Conservation (phyloP, 176 grass and related monocot species). For the Miscanthus lutarioriparius region DNA sequence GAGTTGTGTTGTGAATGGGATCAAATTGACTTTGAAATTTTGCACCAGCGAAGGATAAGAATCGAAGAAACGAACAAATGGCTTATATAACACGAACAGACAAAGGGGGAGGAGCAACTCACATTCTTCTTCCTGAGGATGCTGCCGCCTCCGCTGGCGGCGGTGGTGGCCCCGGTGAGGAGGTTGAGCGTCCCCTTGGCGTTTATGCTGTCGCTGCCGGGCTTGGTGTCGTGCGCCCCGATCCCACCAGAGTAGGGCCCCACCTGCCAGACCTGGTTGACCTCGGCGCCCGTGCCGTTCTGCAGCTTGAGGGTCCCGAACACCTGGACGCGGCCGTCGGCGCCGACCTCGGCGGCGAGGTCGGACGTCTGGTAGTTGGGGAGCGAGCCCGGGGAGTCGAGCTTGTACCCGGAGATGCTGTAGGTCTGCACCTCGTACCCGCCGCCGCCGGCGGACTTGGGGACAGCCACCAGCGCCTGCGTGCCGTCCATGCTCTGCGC, state of each 20-base stretch:
- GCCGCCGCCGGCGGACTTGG: neutral
- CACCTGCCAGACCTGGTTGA: constrained; percentile 88
- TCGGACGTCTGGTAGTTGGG: constrained; percentile 37
- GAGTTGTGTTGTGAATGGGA: neutral
- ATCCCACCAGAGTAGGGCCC: neutral
- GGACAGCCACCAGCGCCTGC: constrained; percentile 62
- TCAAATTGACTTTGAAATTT: neutral
- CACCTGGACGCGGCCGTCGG: constrained; percentile 48
- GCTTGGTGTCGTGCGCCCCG: no score
- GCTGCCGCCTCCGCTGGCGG: constrained; percentile 26
- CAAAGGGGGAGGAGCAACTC: constrained; percentile 16
- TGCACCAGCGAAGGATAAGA: neutral
- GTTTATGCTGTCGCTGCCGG: constrained; percentile 25
- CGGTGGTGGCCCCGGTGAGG: constrained; percentile 41
- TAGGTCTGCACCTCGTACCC: constrained; percentile 60
- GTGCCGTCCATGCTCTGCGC: constrained; percentile 35
- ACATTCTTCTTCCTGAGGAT: constrained; percentile 57
- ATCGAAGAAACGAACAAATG: neutral
- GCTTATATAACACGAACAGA: neutral
- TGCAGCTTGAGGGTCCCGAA: constrained; percentile 59
- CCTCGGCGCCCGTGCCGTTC: constrained; percentile 27
- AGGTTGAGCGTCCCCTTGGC: constrained; percentile 70
- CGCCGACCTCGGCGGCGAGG: constrained; percentile 51
- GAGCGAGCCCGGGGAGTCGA: neutral
- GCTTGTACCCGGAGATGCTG: neutral